Base-by-base conservation (phyloP, 768 basidiomycete genomes). In the Dioszegia hungarica region DNA sequence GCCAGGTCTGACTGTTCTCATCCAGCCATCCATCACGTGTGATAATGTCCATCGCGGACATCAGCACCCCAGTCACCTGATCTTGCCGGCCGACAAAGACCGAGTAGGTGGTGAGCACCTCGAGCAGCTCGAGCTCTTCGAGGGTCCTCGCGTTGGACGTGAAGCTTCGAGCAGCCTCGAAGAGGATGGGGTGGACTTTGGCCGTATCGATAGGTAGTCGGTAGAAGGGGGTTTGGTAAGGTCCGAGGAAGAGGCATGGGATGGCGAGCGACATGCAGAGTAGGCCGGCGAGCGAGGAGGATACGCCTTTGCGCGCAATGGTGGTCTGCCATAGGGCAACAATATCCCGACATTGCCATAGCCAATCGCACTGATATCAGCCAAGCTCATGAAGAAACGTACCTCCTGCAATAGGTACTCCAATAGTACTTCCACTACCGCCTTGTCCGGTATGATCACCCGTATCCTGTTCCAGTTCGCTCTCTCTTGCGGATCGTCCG, bases 361-460 rank as follows among this genome's bases (percentile, higher is more conserved):
- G 36, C 62, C 62, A 59, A 33, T 63, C 62, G 37, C 62, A 63
- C 62, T 63, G 4, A 22, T 6, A 28, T 34, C 25, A 40, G 41
- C 52, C 20, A 2, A 5, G 40, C 3, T n/a, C 12, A 29, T 27
- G 33, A 5, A 10, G 2, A 22, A 3, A 45, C 62, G 41, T 34
- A 63, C 62, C 45, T 64, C 63, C 22, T 61, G 59, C 5, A 61
- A 9, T 15, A 61, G 39, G 37, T 51, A 64, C 34, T 64, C 63
- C 20, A 64, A 31, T 25, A 64, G 27, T 19, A 64, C 50, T 56
- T 64, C 63, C 8, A 49, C 34, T 0, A 45, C 48, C 19, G 31
- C 54, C 22, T 33, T 38, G 15, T 43, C 29, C 27, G 63, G 63
- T 17, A 64, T 19, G 4, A 34, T 45, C 15, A 31, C 59, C 51